These are phyloP conservation scores for Datura wrightii DNA, from an alignment of 257 asterid genomes.

Conservation along the genomic window DNA sequence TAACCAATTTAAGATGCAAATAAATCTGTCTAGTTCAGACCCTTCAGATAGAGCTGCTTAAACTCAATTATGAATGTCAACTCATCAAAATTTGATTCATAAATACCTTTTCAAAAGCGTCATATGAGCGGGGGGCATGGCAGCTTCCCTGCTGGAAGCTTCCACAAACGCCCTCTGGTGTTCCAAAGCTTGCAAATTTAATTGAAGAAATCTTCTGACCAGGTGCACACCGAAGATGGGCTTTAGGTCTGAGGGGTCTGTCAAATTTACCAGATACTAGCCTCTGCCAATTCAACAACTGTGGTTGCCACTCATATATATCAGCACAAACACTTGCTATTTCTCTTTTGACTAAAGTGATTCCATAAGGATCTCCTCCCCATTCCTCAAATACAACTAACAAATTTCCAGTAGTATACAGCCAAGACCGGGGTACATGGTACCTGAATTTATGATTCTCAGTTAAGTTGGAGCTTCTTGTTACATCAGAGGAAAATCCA, in stretches of 20 bases:
- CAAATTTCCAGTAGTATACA: constrained; percentile 69
- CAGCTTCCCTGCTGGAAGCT: constrained; percentile 74
- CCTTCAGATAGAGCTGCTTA: background rate
- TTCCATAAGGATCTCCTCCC: constrained; percentile 89
- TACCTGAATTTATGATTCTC: constrained; percentile 57
- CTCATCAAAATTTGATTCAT: constrained; percentile 4
- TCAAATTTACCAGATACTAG: constrained; percentile 69
- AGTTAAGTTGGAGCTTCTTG: background rate
- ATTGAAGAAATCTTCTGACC: constrained; percentile 81
- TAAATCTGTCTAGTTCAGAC: background rate
- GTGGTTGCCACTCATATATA: constrained; percentile 86
- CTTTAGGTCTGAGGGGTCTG: constrained; percentile 81
- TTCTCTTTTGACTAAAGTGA: constrained; percentile 71
- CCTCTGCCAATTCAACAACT: constrained; percentile 71
- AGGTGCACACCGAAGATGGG: constrained; percentile 71
- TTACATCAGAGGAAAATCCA: constrained; percentile 10
- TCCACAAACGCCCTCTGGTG: constrained; percentile 84
- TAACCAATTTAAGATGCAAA: constrained; percentile 16
- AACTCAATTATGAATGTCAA: background rate
- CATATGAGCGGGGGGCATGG: constrained; percentile 78
- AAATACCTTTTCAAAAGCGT: constrained; percentile 74
- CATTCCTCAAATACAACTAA: constrained; percentile 88
- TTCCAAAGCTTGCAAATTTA: constrained; percentile 94
- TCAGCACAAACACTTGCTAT: constrained; percentile 75
- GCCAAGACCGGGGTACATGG: constrained; percentile 95